Evolutionary conservation across 164 flowering plant genomes (phyloP).

Genomic region (Paratinospora sagittata): DNA sequence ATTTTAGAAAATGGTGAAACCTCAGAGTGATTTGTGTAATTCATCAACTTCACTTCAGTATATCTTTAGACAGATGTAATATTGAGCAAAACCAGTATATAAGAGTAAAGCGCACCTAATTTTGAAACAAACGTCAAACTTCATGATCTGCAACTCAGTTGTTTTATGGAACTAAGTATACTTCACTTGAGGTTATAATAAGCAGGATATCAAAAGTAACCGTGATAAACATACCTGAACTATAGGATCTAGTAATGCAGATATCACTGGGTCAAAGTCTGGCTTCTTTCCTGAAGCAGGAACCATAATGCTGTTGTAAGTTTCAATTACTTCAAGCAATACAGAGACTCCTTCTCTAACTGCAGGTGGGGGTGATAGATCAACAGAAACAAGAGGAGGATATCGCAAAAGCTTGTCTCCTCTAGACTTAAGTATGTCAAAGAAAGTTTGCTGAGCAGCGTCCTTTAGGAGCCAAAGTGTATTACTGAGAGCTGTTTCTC

Average conservation of each 20-base stretch:
- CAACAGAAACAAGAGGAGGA: conserved; percentile 88
- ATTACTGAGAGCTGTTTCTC: conserved; percentile 83
- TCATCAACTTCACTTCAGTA: background rate
- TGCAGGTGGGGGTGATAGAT: conserved; percentile 91
- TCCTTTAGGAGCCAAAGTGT: conserved; percentile 85
- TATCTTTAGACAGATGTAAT: background rate
- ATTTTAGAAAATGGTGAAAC: background rate
- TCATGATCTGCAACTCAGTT: background rate
- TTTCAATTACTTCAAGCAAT: conserved; percentile 79
- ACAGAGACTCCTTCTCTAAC: conserved; percentile 81
- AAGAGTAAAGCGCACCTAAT: background rate
- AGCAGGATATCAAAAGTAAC: no score
- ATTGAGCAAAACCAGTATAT: background rate
- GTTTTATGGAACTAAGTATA: background rate
- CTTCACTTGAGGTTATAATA: background rate
- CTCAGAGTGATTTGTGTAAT: background rate
- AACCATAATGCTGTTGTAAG: conserved; percentile 79
- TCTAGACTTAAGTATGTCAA: conserved; percentile 75
- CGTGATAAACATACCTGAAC: conserved; percentile 52
- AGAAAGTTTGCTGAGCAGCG: conserved; percentile 84
- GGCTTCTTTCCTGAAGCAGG: conserved; percentile 73
- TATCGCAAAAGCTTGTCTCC: conserved; percentile 93
- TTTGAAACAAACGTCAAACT: background rate
- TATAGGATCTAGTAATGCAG: no score
- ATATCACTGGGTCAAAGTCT: conserved; percentile 81